Evolutionary conservation across 2,329 filamentous ascomycete genomes (phyloP), one percentile per base, ranked within the genome.

Genomic region (Aspergillus pseudoviridinutans): DNA sequence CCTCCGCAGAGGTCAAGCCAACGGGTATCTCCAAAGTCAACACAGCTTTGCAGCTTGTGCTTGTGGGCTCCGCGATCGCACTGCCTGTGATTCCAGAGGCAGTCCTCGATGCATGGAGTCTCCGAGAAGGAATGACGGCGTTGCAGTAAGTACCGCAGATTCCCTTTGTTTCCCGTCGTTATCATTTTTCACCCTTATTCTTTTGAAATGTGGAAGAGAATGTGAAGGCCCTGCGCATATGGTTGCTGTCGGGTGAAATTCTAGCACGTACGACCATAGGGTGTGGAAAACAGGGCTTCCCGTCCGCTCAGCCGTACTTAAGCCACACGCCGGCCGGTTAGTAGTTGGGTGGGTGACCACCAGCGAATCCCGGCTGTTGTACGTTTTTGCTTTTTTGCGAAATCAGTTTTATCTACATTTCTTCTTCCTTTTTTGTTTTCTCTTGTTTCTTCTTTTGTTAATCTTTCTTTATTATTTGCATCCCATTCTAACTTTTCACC

Each of bases 1-100:
- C 78, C 10, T 77, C 75, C 9, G 77, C 76, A 3, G 76, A 78
- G 60, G 76, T 79, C 8, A 76, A 74, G 60, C 75, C 76, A 1
- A 78, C 77, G 1, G 68, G 69, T 35, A 75, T 80, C 41, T 78
- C 75, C 3, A 79, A 80, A 79, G 87, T 92, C 75, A 99, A 99
- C 76, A 99, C 94, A 0, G 92, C 95, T 47, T 77, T 97, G 65
- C 94, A 99, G 73, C 79, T 99, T 22, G 86, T 87, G 4, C 82
- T 99, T 12, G 89, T 99, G 67, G 93, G 92, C 20, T 83, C 88
- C 10, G 92, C 92, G 2, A 91, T 93, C 50, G 86, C 90, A 1
- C 83, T 92, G 46, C 93, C 92, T 0, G 81, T 97, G 12, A 66
- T 96, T 25, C 84, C 76, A 47, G 79, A 73, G 74, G 79, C 54